Conservation (phyloP, 805 yeast species). For the Grigorovia transvaalensis region DNA sequence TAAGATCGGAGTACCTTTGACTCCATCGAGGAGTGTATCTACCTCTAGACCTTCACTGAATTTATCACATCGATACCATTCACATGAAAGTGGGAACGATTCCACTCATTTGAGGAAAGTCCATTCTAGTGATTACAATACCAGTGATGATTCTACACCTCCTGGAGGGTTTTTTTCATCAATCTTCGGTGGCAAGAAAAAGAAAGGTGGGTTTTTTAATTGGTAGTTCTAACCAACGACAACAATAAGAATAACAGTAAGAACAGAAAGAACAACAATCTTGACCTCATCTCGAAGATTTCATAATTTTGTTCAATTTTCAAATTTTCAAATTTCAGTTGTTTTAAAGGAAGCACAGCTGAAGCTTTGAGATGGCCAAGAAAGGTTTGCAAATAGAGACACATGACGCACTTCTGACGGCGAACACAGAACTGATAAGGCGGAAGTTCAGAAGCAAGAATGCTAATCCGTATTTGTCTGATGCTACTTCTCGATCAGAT, state of each 20-base stretch:
- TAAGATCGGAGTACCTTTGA: background rate
- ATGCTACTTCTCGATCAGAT: background rate
- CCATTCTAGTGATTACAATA: background rate
- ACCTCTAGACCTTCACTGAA: background rate
- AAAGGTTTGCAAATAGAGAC: background rate
- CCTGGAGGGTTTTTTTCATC: conserved; percentile 5
- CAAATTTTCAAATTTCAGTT: background rate
- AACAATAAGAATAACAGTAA: no score
- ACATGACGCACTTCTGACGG: conserved; percentile 11
- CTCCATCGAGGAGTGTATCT: background rate
- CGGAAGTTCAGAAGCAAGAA: conserved; percentile 8
- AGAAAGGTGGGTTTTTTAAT: conserved; percentile 1
- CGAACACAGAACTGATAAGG: conserved; percentile 22
- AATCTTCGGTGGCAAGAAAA: conserved; percentile 1
- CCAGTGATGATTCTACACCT: background rate
- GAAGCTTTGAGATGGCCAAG: background rate
- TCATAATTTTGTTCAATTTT: background rate
- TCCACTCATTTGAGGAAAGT: background rate
- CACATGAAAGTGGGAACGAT: background rate
- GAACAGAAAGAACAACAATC: no score
- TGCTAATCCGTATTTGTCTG: conserved; percentile 23
- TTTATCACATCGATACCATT: background rate
- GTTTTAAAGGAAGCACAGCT: no score
- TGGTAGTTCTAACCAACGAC: background rate
- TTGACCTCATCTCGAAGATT: background rate